phyloP scores from a whole-genome alignment of 345 rosid species.

The Leavenworthia alabamica region DNA sequence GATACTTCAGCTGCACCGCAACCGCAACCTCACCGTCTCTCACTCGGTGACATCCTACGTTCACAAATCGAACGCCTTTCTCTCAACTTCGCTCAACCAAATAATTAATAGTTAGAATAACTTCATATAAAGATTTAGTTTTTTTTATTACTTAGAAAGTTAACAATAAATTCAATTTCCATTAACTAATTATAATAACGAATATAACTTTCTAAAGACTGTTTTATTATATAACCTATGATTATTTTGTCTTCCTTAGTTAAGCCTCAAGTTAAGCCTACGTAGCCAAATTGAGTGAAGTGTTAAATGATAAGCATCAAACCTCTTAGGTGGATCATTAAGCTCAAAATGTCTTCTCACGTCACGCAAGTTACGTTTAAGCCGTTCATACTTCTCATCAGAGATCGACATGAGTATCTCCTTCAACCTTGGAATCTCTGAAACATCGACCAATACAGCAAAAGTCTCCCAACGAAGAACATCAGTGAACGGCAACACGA shows the following conservation, averaged over 20 bases:
- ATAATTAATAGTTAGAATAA: background rate
- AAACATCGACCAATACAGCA: conserved; percentile 48
- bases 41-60: conserved; percentile 44
- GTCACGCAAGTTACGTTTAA: conserved; percentile 43
- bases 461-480: conserved; percentile 84
- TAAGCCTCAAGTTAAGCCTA: conserved; percentile 51
- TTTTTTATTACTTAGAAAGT: background rate
- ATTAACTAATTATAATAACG: conserved; percentile 8
- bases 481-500: conserved; percentile 75
- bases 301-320: conserved; percentile 72
- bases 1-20: background rate
- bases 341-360: conserved; percentile 70
- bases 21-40: conserved; percentile 30
- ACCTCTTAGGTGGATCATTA: conserved; percentile 65
- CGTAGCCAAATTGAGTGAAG: conserved; percentile 91
- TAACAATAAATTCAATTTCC: conserved; percentile 7
- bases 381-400: conserved; percentile 46
- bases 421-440: conserved; percentile 67
- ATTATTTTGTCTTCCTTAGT: conserved; percentile 16
- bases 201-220: background rate
- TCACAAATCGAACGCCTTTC: conserved; percentile 49
- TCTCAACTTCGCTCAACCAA: conserved; percentile 40
- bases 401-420: conserved; percentile 53
- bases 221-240: background rate
- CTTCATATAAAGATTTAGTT: background rate